Conservation (phyloP, 2,329 filamentous ascomycete species). For the Sporothrix variecibatus region DNA sequence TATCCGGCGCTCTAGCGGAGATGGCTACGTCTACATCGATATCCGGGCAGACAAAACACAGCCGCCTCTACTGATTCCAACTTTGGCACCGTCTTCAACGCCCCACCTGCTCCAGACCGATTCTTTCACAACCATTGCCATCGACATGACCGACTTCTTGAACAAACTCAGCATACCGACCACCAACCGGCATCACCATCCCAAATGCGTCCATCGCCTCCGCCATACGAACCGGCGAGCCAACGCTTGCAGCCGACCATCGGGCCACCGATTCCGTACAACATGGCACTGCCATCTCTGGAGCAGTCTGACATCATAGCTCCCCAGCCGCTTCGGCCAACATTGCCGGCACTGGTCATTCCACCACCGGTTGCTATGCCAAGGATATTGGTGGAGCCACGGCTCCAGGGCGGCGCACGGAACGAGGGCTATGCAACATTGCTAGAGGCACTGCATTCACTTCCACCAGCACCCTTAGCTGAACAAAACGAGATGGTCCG, state of each 20-base stretch:
- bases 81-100: constrained; percentile 4
- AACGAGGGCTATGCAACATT: background rate
- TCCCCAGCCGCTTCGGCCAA: background rate
- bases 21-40: background rate
- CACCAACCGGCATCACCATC: background rate
- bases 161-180: background rate
- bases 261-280: background rate
- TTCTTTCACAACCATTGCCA: too few relatives aligned
- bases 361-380: background rate
- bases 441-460: background rate
- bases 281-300: background rate
- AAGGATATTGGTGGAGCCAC: background rate
- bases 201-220: background rate
- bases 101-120: background rate
- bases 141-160: background rate
- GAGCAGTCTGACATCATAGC: background rate
- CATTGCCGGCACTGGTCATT: background rate
- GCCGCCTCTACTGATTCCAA: background rate
- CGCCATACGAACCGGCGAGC: background rate
- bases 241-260: background rate
- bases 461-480: background rate
- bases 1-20: too few relatives aligned
- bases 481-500: background rate
- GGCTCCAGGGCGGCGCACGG: background rate
- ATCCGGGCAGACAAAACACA: background rate